phyloP scores from a whole-genome alignment of 1,284 basidiomycete species.

The Ustilago trichophora region DNA sequence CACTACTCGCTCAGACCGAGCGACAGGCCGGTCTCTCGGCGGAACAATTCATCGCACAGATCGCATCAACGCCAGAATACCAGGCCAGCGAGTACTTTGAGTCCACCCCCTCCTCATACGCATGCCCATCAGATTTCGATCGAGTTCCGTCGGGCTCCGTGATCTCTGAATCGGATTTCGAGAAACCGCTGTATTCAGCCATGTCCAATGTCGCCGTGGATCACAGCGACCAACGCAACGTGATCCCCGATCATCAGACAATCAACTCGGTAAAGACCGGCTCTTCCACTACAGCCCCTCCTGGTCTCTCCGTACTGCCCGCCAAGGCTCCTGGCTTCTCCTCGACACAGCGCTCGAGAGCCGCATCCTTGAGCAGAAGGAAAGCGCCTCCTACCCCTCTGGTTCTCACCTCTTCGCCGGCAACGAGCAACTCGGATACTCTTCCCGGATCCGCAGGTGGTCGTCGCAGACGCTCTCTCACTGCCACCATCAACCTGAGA shows the following conservation, averaged over 20 bases:
- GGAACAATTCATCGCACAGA: conserved; percentile 35
- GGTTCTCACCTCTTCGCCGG: conserved; percentile 32
- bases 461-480: conserved; percentile 17
- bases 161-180: not conserved
- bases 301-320: not conserved
- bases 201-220: not conserved
- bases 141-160: not conserved
- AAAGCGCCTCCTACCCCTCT: conserved; percentile 35
- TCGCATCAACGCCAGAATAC: conserved; percentile 33
- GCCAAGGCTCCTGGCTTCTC: conserved; percentile 23
- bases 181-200: not conserved
- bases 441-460: conserved; percentile 19
- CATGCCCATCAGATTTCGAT: not conserved
- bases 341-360: conserved; percentile 18
- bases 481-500: conserved; percentile 15
- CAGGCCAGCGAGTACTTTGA: conserved; percentile 36
- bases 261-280: not conserved
- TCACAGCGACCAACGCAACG: not conserved
- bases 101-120: conserved; percentile 5
- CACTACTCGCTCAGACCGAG: not conserved
- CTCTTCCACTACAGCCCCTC: conserved; percentile 6
- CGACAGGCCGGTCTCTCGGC: conserved; percentile 15
- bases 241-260: too few species aligned
- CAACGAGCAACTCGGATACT: conserved; percentile 19
- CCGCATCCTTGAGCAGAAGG: conserved; percentile 13